Evolutionary conservation across 768 basidiomycete species (phyloP), one percentile per base, ranked within the genome.

Genomic region (Lactarius hatsudake): DNA sequence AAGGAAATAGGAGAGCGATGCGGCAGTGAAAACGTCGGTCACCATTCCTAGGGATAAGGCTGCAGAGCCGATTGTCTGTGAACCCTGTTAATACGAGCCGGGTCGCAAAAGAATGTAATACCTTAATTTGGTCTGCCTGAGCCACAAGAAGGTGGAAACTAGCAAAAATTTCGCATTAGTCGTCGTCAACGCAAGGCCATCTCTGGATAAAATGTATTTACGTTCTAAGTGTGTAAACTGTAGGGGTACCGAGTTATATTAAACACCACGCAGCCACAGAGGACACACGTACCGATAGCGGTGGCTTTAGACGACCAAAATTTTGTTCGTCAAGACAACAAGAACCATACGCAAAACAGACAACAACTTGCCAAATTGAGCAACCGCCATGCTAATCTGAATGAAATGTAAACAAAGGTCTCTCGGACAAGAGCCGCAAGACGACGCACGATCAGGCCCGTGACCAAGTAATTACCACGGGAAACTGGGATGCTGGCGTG

Each of bases 1-100:
- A 69, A 89, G 76, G 75, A 84, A 87, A 69, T 74, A 85, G 67
- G 81, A 84, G 12, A 88, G 79, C 2, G 85, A 77, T 0, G 72
- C 73, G 5, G 87, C 84, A 38, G 83, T 86, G 40, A 79, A 65
- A 5, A 84, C 70, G 72, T 89, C 87, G 7, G 84, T 82, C 7
- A 78, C 38, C 45, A 83, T 79, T 1, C 85, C 83, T 23, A 82
- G 68, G n/a, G 76, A 80, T 2, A 89, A 78, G 0, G 86, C 78
- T 5, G 81, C 38, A 26, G 78, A 80, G 1, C 82, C 87, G 20
- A 86, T 62, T 1, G 78, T 36, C 85, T 87, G 68, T 54, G 63
- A 28, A 63, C 15, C 23, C 28, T 38, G 23, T 59, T 13, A 26
- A 28, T 51, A 34, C 61, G 26, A 64, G 42, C 30, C 12, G 51